A percentile compares a stretch with the other conserved stretches of the same genome.
phyloP scores from a whole-genome alignment of 768 basidiomycete species.

The Naganishia antarctica region DNA sequence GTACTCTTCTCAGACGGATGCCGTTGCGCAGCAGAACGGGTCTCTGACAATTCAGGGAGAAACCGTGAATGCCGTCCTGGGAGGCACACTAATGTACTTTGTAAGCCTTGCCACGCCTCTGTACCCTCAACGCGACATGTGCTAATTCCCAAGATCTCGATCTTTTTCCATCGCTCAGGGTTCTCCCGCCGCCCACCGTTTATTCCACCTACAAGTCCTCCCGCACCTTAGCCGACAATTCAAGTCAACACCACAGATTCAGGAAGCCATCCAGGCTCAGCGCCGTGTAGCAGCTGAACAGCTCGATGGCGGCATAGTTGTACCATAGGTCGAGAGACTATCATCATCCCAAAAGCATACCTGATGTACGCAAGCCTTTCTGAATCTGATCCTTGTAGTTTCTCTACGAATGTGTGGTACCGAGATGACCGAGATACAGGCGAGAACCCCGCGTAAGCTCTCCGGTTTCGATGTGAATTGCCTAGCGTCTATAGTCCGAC shows the following conservation, averaged over 20 bases:
- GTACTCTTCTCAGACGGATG: not conserved
- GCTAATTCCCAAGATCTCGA: not conserved
- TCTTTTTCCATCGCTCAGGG: constrained; percentile 29
- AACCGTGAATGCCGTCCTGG: constrained; percentile 25
- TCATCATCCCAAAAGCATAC: constrained; percentile 1
- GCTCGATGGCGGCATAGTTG: constrained; percentile 17
- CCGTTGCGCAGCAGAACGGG: constrained; percentile 11
- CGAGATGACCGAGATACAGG: too few species aligned
- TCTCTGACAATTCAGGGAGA: constrained; percentile 26
- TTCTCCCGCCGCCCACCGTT: constrained; percentile 45
- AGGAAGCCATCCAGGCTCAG: constrained; percentile 14
- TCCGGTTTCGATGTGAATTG: too few species aligned
- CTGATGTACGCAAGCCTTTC: not conserved
- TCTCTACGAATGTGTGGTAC: too few species aligned
- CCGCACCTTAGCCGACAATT: constrained; percentile 32
- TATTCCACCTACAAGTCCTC: constrained; percentile 43
- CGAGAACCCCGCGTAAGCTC: too few species aligned
- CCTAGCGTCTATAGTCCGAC: not conserved
- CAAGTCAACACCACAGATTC: constrained; percentile 1
- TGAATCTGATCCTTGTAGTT: too few species aligned
- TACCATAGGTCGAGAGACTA: not conserved
- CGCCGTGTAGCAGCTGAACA: constrained; percentile 4
- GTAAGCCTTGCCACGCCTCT: constrained; percentile 7
- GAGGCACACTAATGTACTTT: constrained; percentile 30
- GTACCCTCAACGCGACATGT: not conserved